Conservation (phyloP, 768 basidiomycete genomes). For the Trichaptum fuscoviolaceum region DNA sequence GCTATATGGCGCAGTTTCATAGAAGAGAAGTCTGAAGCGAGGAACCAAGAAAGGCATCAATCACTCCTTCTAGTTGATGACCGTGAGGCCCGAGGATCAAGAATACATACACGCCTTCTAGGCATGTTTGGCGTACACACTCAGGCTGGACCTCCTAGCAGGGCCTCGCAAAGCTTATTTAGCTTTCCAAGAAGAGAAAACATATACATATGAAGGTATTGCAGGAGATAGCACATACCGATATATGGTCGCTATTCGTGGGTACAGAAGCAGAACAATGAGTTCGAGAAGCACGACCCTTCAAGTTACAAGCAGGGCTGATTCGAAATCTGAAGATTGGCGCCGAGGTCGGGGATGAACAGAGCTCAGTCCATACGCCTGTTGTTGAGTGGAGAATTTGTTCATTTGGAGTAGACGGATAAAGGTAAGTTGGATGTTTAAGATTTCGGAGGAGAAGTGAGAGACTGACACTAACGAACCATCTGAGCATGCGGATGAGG, state of each 20-base stretch:
- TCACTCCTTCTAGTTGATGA: not conserved
- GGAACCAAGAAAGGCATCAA: not conserved
- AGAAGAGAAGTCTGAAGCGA: not conserved
- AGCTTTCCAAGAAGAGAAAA: not conserved
- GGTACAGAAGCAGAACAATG: not conserved
- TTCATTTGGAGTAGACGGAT: no score
- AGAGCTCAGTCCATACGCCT: no score
- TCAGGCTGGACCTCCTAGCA: not conserved
- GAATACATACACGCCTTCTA: not conserved
- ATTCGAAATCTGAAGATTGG: no score
- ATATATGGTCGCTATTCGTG: not conserved
- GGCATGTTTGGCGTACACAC: not conserved
- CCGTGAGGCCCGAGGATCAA: not conserved
- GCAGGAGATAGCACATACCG: not conserved
- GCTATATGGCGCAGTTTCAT: not conserved
- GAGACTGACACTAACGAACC: no score
- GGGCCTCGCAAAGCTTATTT: not conserved
- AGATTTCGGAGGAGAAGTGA: no score
- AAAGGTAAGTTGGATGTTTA: no score
- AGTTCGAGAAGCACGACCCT: no score
- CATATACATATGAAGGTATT: not conserved
- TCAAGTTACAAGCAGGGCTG: no score
- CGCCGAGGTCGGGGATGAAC: no score
- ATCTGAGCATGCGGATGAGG: no score
- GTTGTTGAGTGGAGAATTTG: no score